These are phyloP conservation scores for Globisporangium carolinianum DNA, from an alignment of 352 stramenopile species.

Conservation along the genomic window DNA sequence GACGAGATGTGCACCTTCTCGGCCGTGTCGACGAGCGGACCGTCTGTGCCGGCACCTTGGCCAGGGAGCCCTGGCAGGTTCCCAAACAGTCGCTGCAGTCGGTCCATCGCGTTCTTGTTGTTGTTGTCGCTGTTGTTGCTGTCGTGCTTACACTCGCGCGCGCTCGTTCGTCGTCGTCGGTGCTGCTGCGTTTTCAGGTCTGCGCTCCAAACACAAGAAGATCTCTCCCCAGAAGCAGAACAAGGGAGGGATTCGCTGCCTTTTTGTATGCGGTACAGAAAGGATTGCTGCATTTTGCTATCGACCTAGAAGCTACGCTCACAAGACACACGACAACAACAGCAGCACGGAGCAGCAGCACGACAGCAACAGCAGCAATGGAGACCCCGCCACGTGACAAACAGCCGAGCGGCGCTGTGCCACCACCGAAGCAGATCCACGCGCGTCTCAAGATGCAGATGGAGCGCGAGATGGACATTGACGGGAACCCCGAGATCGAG, in stretches of 20 bases:
- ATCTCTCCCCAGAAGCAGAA: too few species aligned
- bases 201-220: too few species aligned
- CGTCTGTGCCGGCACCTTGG: conserved; percentile 77
- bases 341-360: too few species aligned
- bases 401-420: conserved; percentile 17
- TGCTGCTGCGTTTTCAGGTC: too few species aligned
- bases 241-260: too few species aligned
- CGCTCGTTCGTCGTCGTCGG: too few species aligned
- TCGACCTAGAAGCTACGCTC: too few species aligned
- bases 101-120: conserved; percentile 43
- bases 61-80: conserved; percentile 73
- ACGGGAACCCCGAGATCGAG: conserved; percentile 45
- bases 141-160: neutral
- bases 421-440: conserved; percentile 47
- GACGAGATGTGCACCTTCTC: conserved; percentile 99
- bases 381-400: conserved; percentile 58
- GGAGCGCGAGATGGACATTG: conserved; percentile 56
- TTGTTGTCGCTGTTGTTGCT: neutral
- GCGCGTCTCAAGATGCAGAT: conserved; percentile 70
- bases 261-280: too few species aligned
- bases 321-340: too few species aligned
- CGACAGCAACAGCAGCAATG: conserved; percentile 22
- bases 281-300: too few species aligned
- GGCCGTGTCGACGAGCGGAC: conserved; percentile 93
- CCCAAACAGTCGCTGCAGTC: conserved; percentile 81